Evolutionary conservation across 768 basidiomycete genomes (phyloP).

Genomic region (Pleurotus cornucopiae): DNA sequence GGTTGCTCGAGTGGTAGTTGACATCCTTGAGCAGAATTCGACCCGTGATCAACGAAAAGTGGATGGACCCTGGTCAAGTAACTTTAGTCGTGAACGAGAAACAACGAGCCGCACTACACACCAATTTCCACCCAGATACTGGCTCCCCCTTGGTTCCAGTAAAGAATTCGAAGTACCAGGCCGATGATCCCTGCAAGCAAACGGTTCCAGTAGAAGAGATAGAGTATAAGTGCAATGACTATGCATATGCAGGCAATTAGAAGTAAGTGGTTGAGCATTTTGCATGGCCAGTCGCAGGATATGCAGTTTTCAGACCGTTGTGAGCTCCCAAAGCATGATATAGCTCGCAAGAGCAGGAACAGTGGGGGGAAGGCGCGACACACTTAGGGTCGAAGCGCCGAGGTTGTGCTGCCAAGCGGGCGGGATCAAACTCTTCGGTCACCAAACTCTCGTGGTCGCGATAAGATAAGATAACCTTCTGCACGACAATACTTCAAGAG

Average conservation of each 20-base stretch:
- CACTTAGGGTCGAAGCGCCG: no score
- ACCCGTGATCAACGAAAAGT: slow-evolving; percentile 85
- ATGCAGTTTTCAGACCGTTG: no score
- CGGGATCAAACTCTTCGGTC: no score
- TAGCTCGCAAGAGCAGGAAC: no score
- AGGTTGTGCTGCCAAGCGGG: no score
- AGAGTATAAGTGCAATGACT: slow-evolving; percentile 54
- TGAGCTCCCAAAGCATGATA: no score
- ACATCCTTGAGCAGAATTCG: slow-evolving; percentile 86
- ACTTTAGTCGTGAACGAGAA: not conserved
- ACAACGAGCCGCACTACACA: slow-evolving; percentile 22
- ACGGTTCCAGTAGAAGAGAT: slow-evolving; percentile 91
- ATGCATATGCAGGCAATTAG: slow-evolving; percentile 62
- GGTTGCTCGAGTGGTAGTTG: slow-evolving; percentile 88
- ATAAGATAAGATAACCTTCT: no score
- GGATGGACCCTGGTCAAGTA: slow-evolving; percentile 66
- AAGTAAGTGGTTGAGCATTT: slow-evolving; percentile 57
- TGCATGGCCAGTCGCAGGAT: not conserved
- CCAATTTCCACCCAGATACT: slow-evolving; percentile 86
- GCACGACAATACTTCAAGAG: no score
- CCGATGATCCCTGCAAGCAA: slow-evolving; percentile 69
- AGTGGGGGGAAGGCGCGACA: no score
- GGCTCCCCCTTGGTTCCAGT: slow-evolving; percentile 76
- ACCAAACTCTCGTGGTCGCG: no score
- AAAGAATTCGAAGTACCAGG: slow-evolving; percentile 59